phyloP scores from a whole-genome alignment of 148 eudicot species.

The Limonium bicolor region DNA sequence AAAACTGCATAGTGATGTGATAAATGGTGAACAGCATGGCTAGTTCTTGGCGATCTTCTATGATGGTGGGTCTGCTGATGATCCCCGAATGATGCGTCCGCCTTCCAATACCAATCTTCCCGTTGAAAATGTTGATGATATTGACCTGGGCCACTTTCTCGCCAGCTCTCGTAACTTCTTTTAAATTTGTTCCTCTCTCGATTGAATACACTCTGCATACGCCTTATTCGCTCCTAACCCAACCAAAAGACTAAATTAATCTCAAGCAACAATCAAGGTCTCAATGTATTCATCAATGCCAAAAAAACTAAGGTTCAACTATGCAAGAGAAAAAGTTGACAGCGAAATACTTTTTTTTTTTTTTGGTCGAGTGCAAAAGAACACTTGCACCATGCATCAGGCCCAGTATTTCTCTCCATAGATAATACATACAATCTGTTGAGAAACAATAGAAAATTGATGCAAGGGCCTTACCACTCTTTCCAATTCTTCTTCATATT shows the following conservation, averaged over 20 bases:
- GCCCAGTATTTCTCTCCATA: too few species aligned
- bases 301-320: background rate
- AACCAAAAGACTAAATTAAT: background rate
- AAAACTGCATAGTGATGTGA: constrained; percentile 91
- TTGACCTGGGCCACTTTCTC: constrained; percentile 44
- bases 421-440: too few species aligned
- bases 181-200: constrained; percentile 75
- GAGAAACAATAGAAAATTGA: too few species aligned
- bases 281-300: background rate
- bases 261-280: background rate
- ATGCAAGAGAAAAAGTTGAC: background rate
- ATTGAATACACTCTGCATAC: constrained; percentile 95
- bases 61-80: constrained; percentile 29
- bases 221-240: constrained; percentile 85
- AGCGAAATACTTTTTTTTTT: too few species aligned
- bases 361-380: too few species aligned
- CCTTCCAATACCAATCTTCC: constrained; percentile 97
- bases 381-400: too few species aligned
- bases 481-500: constrained; percentile 94
- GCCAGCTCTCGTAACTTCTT: constrained; percentile 79
- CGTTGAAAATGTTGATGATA: constrained; percentile 87
- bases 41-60: constrained; percentile 54
- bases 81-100: constrained; percentile 55
- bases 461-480: constrained; percentile 93
- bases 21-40: constrained; percentile 26